These are phyloP conservation scores for Pseudogymnoascus sp. DNA, from an alignment of 2,329 filamentous ascomycete genomes.

Conservation along the genomic window DNA sequence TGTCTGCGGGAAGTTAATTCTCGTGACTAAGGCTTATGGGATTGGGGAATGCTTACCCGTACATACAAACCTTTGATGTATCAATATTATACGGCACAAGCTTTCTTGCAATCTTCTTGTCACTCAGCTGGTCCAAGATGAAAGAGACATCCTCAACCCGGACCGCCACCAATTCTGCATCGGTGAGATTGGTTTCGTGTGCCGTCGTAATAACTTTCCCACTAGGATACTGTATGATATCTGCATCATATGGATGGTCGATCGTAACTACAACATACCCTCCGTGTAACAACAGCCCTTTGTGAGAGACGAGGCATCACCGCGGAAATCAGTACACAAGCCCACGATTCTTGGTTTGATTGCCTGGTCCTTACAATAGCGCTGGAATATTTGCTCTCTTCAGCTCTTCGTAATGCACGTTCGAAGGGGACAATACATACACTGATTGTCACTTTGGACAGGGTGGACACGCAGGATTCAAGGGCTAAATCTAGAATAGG, in stretches of 20 bases:
- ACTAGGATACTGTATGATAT: conserved; percentile 33
- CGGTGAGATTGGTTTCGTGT: conserved; percentile 11
- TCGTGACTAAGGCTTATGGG: neutral
- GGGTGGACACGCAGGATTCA: neutral
- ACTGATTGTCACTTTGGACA: neutral
- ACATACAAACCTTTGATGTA: neutral
- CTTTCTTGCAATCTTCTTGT: conserved; percentile 3
- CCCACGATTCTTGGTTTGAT: neutral
- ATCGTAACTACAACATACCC: conserved; percentile 33
- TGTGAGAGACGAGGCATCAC: neutral
- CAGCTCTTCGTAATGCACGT: neutral
- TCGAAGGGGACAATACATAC: neutral
- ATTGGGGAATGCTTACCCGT: neutral
- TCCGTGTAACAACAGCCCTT: neutral
- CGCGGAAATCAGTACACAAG: neutral
- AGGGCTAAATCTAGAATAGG: neutral
- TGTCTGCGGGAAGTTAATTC: conserved; percentile 10
- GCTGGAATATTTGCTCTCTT: neutral
- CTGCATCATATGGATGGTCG: conserved; percentile 36
- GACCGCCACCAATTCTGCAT: conserved; percentile 8
- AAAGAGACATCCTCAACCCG: conserved; percentile 24
- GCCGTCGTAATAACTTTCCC: conserved; percentile 22
- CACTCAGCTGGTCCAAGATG: conserved; percentile 21
- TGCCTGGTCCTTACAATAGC: neutral
- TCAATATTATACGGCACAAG: neutral